Evolutionary conservation across 192 early-diverging fungal genomes (phyloP).

Genomic region (Lunasporangiospora selenospora): DNA sequence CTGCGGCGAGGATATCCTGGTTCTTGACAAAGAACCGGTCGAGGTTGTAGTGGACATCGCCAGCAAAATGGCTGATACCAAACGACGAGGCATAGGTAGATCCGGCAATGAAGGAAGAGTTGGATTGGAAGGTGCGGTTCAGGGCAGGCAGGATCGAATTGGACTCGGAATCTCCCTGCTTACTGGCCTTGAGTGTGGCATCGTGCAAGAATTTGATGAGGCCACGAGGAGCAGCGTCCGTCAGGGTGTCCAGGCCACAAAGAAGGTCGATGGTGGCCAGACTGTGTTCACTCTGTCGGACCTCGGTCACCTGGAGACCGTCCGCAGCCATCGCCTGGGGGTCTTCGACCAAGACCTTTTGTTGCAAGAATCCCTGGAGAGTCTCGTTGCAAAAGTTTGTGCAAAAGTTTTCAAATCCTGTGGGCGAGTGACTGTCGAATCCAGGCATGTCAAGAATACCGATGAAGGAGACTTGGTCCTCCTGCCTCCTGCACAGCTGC

Average conservation of each 20-base stretch:
- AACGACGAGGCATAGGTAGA: slow-evolving; percentile 59
- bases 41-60: slow-evolving; percentile 77
- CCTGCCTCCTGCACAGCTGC: slow-evolving; percentile 67
- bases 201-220: slow-evolving; percentile 45
- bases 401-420: slow-evolving; percentile 77
- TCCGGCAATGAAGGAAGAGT: slow-evolving; percentile 52
- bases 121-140: slow-evolving; percentile 51
- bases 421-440: slow-evolving; percentile 69
- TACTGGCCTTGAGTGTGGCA: slow-evolving; percentile 33
- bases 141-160: slow-evolving; percentile 55
- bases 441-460: slow-evolving; percentile 86
- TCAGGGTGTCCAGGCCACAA: slow-evolving; percentile 39
- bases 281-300: slow-evolving; percentile 36
- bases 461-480: slow-evolving; percentile 80
- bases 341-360: slow-evolving; percentile 62
- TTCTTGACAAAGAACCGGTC: slow-evolving; percentile 82
- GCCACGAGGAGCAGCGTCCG: slow-evolving; percentile 34
- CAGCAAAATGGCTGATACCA: slow-evolving; percentile 79
- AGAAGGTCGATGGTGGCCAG: slow-evolving; percentile 60
- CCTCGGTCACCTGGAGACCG: slow-evolving; percentile 17
- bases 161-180: slow-evolving; percentile 51
- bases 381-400: slow-evolving; percentile 74
- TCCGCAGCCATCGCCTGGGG: slow-evolving; percentile 29
- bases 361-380: slow-evolving; percentile 66
- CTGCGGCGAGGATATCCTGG: slow-evolving; percentile 71